Evolutionary conservation across 768 basidiomycete genomes (phyloP).

Genomic region (Pulveroboletus sp.): DNA sequence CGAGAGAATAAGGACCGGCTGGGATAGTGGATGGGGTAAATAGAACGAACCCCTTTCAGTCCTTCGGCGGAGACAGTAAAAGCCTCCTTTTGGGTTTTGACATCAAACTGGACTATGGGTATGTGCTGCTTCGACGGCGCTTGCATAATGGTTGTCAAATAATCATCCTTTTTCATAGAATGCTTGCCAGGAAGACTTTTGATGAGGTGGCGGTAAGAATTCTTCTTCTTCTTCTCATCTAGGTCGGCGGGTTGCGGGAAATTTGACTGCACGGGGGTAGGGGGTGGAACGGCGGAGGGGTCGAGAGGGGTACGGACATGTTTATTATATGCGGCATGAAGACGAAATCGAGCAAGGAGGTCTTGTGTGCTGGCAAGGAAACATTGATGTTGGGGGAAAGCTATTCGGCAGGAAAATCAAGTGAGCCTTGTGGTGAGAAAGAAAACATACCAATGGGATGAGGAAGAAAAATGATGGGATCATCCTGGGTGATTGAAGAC

Average conservation of each 20-base stretch:
- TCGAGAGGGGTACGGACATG: conserved; percentile 60
- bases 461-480: conserved; percentile 26
- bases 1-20: conserved; percentile 9
- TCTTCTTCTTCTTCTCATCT: conserved; percentile 70
- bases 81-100: conserved; percentile 65
- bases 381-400: conserved; percentile 32
- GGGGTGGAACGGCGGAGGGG: conserved; percentile 19
- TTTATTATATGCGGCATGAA: conserved; percentile 75
- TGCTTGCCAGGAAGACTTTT: conserved; percentile 79
- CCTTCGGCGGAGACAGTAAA: conserved; percentile 73
- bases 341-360: conserved; percentile 67
- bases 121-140: conserved; percentile 70
- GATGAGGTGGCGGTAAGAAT: conserved; percentile 73
- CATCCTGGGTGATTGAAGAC: conserved; percentile 36
- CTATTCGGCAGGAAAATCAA: conserved; percentile 23
- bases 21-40: conserved; percentile 6
- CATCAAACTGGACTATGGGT: conserved; percentile 60
- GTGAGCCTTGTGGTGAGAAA: conserved; percentile 3
- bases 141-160: conserved; percentile 61
- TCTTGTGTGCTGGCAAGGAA: conserved; percentile 76
- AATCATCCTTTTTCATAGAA: conserved; percentile 78
- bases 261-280: conserved; percentile 31
- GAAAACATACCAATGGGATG: conserved; percentile 31
- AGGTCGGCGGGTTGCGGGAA: conserved; percentile 50
- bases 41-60: conserved; percentile 61